Conservation (phyloP, 108 stramenopile species). For the Nitzschia putrida region DNA sequence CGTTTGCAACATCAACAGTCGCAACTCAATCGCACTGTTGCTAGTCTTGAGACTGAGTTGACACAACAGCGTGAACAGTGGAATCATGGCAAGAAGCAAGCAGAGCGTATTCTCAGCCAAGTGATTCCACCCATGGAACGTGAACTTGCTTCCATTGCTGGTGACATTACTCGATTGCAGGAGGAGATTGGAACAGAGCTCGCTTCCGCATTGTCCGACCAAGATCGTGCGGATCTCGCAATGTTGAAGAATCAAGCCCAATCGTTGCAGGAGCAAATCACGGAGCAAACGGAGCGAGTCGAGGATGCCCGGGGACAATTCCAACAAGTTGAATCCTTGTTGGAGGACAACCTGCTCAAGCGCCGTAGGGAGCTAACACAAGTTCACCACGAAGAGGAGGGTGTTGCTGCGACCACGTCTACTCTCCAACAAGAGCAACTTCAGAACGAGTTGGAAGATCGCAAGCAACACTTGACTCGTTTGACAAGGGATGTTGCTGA, state of each 20-base stretch:
- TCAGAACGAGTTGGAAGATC: conserved; percentile 61
- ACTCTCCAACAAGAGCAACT: conserved; percentile 49
- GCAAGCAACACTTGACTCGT: conserved; percentile 63
- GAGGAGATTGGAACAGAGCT: conserved; percentile 90
- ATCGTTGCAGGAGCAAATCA: conserved; percentile 58
- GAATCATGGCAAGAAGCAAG: conserved; percentile 59
- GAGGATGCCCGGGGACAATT: conserved; percentile 64
- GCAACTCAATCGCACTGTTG: conserved; percentile 62
- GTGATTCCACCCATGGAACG: conserved; percentile 62
- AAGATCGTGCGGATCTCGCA: conserved; percentile 62
- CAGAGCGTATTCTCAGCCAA: conserved; percentile 68
- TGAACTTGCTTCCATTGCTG: conserved; percentile 60
- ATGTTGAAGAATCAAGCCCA: conserved; percentile 51
- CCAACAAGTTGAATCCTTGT: conserved; percentile 66
- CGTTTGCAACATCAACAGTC: conserved; percentile 74
- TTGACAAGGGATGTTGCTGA: conserved; percentile 58
- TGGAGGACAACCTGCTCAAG: conserved; percentile 84
- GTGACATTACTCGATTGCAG: conserved; percentile 67
- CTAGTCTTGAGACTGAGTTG: conserved; percentile 57
- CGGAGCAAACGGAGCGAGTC: conserved; percentile 63
- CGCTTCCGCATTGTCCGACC: conserved; percentile 52
- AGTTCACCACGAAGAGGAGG: conserved; percentile 40
- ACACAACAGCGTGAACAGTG: conserved; percentile 42
- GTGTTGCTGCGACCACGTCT: conserved; percentile 22
- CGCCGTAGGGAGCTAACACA: conserved; percentile 74